These are phyloP conservation scores for Quercus dentata DNA, from an alignment of 306 rosid species.

Conservation along the genomic window DNA sequence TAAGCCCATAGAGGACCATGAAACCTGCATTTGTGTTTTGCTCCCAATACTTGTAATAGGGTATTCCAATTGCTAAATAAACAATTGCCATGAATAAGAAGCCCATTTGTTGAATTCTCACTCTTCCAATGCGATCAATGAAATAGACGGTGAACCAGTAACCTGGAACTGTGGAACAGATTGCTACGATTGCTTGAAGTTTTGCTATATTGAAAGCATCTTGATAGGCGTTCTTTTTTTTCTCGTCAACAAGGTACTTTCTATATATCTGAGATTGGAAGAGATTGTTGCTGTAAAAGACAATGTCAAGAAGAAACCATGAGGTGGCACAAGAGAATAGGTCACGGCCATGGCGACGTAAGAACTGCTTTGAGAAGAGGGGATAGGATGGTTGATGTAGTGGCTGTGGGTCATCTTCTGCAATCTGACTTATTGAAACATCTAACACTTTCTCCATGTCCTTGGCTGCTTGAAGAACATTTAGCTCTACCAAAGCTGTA, in stretches of 20 bases:
- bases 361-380: slow-evolving; percentile 46
- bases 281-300: slow-evolving; percentile 69
- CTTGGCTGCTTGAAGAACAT: slow-evolving; percentile 61
- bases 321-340: slow-evolving; percentile 53
- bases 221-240: neutral
- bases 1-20: slow-evolving; percentile 56
- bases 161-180: slow-evolving; percentile 71
- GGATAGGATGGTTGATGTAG: slow-evolving; percentile 21
- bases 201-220: slow-evolving; percentile 40
- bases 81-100: slow-evolving; percentile 56
- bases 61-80: slow-evolving; percentile 49
- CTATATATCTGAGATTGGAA: slow-evolving; percentile 62
- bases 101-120: slow-evolving; percentile 64
- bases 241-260: neutral
- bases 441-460: slow-evolving; percentile 75
- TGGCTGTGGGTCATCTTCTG: slow-evolving; percentile 35
- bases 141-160: slow-evolving; percentile 61
- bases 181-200: slow-evolving; percentile 55
- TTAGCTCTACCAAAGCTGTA: slow-evolving; percentile 66
- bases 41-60: slow-evolving; percentile 49
- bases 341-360: slow-evolving; percentile 60
- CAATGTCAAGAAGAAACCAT: slow-evolving; percentile 70
- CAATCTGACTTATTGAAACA: slow-evolving; percentile 39
- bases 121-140: slow-evolving; percentile 70
- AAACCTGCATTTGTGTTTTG: neutral